Evolutionary conservation across 805 yeast species (phyloP), one percentile per base, ranked within the genome.

Genomic region (Candida maesae): DNA sequence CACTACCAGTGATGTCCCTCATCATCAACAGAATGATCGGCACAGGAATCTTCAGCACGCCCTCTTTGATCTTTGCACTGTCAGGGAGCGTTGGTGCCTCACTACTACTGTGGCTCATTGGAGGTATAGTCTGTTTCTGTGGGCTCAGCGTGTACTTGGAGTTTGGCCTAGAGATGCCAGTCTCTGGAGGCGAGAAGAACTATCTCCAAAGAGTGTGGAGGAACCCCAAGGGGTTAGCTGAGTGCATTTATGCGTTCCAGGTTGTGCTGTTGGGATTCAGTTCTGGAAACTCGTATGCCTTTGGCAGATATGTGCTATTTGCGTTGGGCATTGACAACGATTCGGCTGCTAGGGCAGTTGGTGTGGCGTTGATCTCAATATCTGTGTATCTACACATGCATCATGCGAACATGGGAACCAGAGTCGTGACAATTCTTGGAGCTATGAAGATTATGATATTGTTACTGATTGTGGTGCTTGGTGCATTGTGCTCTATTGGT

Each of bases 1-100:
- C 50, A 9, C 26, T 38, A 6, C 47, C 58, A 1, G 52, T 51
- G n/a, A 55, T 56, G 56, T 49, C 60, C 0, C 52, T 82, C 39
- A 76, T 79, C 56, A 64, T 81, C 46, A 82, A 82, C 60, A 71
- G 82, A 51, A 81, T 81, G 76, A 73, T 82, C 38, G 90, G 90
- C 31, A 80, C 88, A 3, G 90, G 89, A 20, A 79, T 82, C 28
- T 82, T 81, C 60, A 70, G 81, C 30, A 77, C 84, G 4, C 83
- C 87, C 1, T 74, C 85, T 4, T 70, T 81, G 20, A 79, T 82
- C 27, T 80, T 73, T 47, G 55, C 65, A 9, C 61, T 74, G 31
- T 62, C 79, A 3, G 85, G 86, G 4, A 71, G 78, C 10, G 80
- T 81, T 6, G 86, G 84, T 11, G 61, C 72, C 35, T 59, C 79